phyloP scores from a whole-genome alignment of 495 filamentous ascomycete genomes.

The Penicillium diatomitis region DNA sequence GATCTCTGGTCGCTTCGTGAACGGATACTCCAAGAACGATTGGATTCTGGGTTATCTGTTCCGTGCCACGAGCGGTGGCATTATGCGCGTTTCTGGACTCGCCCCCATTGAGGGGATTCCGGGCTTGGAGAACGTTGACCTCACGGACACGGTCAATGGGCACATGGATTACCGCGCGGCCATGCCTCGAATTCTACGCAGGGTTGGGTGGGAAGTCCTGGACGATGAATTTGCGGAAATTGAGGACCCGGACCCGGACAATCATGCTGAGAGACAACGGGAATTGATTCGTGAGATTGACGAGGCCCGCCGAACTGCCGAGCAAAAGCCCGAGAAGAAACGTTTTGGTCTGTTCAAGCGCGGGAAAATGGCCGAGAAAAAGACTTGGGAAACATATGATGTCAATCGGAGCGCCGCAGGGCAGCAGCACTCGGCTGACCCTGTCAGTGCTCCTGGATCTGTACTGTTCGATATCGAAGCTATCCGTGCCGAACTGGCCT shows the following conservation, averaged over 20 bases:
- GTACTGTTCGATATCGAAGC: slow-evolving; percentile 96
- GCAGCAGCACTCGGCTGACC: slow-evolving; percentile 16
- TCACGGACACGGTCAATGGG: slow-evolving; percentile 76
- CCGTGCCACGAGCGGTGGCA: slow-evolving; percentile 85
- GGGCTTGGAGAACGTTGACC: slow-evolving; percentile 82
- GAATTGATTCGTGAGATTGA: slow-evolving; percentile 97
- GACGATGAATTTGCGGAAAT: slow-evolving; percentile 95
- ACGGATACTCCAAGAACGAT: slow-evolving; percentile 88
- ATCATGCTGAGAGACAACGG: slow-evolving; percentile 76
- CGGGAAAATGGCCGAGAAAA: slow-evolving; percentile 67
- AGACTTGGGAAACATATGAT: slow-evolving; percentile 94
- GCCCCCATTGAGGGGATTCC: slow-evolving; percentile 67
- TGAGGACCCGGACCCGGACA: slow-evolving; percentile 93
- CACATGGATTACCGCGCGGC: slow-evolving; percentile 95
- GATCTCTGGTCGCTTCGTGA: slow-evolving; percentile 85
- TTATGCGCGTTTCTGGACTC: slow-evolving; percentile 85
- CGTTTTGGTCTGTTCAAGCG: slow-evolving; percentile 72
- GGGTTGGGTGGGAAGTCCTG: slow-evolving; percentile 81
- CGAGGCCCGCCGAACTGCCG: slow-evolving; percentile 78
- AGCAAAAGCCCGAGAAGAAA: slow-evolving; percentile 61
- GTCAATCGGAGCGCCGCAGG: slow-evolving; percentile 27
- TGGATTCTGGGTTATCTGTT: slow-evolving; percentile 99
- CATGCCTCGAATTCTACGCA: slow-evolving; percentile 78
- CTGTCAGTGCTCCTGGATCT: slow-evolving; percentile 22
- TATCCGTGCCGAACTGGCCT: slow-evolving; percentile 76